Conservation (phyloP, 1,139 yeast species). For the Waltiozyma sp. region DNA sequence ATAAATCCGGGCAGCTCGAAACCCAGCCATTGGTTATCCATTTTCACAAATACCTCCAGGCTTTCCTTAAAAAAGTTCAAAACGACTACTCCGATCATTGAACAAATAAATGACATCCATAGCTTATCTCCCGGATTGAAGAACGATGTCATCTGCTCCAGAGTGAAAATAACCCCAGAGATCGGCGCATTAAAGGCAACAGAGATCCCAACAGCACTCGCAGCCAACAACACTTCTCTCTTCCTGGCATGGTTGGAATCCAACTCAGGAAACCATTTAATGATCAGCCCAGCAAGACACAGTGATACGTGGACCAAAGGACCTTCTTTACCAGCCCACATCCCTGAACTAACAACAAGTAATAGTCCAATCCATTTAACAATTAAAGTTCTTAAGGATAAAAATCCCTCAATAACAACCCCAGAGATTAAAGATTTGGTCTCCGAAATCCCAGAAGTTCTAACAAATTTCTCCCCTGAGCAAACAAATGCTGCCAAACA, state of each 20-base stretch:
- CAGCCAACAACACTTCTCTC: slow-evolving; percentile 44
- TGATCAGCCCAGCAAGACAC: slow-evolving; percentile 40
- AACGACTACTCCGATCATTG: slow-evolving; percentile 62
- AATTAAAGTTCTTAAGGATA: slow-evolving; percentile 62
- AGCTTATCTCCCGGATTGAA: slow-evolving; percentile 52
- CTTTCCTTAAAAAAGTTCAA: slow-evolving; percentile 50
- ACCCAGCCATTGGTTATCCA: slow-evolving; percentile 64
- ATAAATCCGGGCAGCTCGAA: slow-evolving; percentile 63
- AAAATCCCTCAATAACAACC: slow-evolving; percentile 66
- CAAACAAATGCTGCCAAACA: slow-evolving; percentile 28
- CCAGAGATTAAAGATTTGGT: slow-evolving; percentile 92
- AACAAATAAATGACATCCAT: slow-evolving; percentile 78
- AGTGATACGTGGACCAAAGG: slow-evolving; percentile 85
- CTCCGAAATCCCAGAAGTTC: slow-evolving; percentile 95
- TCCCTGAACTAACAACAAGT: slow-evolving; percentile 66
- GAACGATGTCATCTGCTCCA: slow-evolving; percentile 61
- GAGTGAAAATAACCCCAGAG: slow-evolving; percentile 83
- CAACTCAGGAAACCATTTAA: slow-evolving; percentile 25
- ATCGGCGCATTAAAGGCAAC: slow-evolving; percentile 93
- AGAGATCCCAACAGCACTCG: slow-evolving; percentile 88
- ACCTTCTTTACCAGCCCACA: slow-evolving; percentile 91
- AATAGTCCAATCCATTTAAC: slow-evolving; percentile 78
- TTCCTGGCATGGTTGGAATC: slow-evolving; percentile 39
- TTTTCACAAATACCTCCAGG: slow-evolving; percentile 51
- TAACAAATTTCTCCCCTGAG: slow-evolving; percentile 74